Base-by-base conservation (phyloP, 768 basidiomycete species). In the Boletus speciosus region DNA sequence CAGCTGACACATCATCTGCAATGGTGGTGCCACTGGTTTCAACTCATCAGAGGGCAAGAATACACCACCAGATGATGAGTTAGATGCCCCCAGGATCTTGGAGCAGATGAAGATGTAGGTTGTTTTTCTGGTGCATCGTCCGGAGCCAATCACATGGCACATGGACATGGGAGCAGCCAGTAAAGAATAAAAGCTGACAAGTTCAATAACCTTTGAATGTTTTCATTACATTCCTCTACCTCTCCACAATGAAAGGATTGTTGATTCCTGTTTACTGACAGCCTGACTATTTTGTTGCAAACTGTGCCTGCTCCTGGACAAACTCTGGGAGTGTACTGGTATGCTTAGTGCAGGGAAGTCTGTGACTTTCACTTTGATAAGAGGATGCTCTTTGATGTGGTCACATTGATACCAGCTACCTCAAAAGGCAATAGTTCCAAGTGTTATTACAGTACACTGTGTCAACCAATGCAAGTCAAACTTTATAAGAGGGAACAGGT, bases 91-190 rank as follows among this genome's bases (percentile, higher is more conserved):
- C 19, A 8, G 14, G 21, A 27, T 43, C 15, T 80, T 5, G 25
- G 16, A 27, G 15, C n/a, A 43, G 77, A 75, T 19, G 55, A 61
- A 0, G 44, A 59, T 31, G 56, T 57, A 1, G 76, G 77, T 55
- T 69, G 63, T 90, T 10, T 86, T 91, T 59, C 64, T 81, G 25
- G 88, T 81, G 9, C 68, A 60, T 49, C 78, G 88, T 29, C 60
- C 73, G 0, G 79, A 82, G 40, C 89, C 88, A 0, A 66, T 76
- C n/a, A 36, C 47, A 1, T 88, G 86, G 86, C 55, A 48, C 0
- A 65, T 85, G 56, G 47, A 6, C 57, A 73, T 76, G 75, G 47
- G 31, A 31, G 29, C 54, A 57, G 66, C 54, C n/a, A n/a, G 32
- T 40, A 40, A 38, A 38, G 47, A 56, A 52, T 50, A 39, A 53